Evolutionary conservation across 1,139 yeast genomes (phyloP).

Genomic region (Meyerozyma athensensis): DNA sequence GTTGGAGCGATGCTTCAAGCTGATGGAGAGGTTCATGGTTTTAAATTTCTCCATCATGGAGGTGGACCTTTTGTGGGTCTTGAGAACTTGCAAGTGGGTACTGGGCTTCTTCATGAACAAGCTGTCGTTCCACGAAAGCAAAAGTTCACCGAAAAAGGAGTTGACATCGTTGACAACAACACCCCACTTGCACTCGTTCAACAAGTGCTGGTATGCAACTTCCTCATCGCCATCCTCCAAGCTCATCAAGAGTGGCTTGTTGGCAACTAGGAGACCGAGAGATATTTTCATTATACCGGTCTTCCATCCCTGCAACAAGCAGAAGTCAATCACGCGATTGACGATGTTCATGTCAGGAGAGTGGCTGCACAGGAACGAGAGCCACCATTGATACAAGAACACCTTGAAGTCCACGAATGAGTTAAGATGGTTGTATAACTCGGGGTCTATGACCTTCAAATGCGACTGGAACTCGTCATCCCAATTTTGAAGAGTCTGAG

Average conservation of each 20-base stretch:
- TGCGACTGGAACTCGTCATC: slow-evolving; percentile 48
- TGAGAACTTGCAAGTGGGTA: slow-evolving; percentile 3
- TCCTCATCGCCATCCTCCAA: slow-evolving; percentile 52
- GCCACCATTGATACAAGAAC: slow-evolving; percentile 63
- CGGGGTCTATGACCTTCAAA: slow-evolving; percentile 37
- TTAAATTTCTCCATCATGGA: slow-evolving; percentile 12
- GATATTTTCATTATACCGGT: slow-evolving; percentile 59
- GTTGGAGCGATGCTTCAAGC: slow-evolving; percentile 5
- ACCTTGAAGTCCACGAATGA: slow-evolving; percentile 38
- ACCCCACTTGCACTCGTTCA: slow-evolving; percentile 55
- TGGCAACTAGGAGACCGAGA: slow-evolving; percentile 49
- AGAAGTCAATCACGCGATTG: slow-evolving; percentile 50
- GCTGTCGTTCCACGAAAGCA: slow-evolving; percentile 34
- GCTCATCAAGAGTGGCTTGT: slow-evolving; percentile 47
- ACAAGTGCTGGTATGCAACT: slow-evolving; percentile 54
- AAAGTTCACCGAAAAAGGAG: slow-evolving; percentile 35
- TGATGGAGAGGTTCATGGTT: slow-evolving; percentile 7
- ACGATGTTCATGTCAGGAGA: slow-evolving; percentile 50
- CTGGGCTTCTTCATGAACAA: slow-evolving; percentile 16
- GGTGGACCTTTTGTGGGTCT: slow-evolving; percentile 8
- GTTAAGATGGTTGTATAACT: slow-evolving; percentile 42
- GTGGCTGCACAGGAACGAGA: slow-evolving; percentile 60
- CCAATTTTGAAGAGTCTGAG: slow-evolving; percentile 52
- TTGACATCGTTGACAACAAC: slow-evolving; percentile 46
- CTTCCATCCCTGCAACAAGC: slow-evolving; percentile 63